Conservation (phyloP, 73 alveolate species). For the Breviolum minutum region DNA sequence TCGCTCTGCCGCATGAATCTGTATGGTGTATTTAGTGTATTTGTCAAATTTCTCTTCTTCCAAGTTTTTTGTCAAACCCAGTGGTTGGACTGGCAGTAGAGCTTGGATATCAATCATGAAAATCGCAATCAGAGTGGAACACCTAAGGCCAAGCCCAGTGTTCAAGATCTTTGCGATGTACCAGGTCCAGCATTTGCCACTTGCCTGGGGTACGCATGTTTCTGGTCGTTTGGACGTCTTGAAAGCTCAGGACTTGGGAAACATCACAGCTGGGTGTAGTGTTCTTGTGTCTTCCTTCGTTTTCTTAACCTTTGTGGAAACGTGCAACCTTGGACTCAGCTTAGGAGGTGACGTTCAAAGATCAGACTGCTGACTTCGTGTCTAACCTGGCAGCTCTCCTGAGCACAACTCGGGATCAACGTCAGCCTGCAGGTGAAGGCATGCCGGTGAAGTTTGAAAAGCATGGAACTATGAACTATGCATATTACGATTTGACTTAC, state of each 20-base stretch:
- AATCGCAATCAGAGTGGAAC: background rate
- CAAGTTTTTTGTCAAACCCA: background rate
- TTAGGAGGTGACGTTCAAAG: constrained; percentile 53
- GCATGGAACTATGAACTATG: too few species aligned
- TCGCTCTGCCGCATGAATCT: background rate
- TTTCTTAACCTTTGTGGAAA: background rate
- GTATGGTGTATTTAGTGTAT: background rate
- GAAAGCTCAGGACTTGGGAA: background rate
- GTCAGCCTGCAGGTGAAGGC: constrained; percentile 60
- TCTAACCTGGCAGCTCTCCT: constrained; percentile 74
- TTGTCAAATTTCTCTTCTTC: background rate
- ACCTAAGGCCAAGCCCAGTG: constrained; percentile 31
- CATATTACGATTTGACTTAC: background rate
- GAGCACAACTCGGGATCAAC: constrained; percentile 37
- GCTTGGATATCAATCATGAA: background rate
- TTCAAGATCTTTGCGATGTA: constrained; percentile 35
- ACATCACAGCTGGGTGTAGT: background rate
- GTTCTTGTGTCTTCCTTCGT: background rate
- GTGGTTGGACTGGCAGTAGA: background rate
- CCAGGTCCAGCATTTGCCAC: constrained; percentile 68
- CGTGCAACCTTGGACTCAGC: background rate
- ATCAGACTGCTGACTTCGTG: constrained; percentile 63
- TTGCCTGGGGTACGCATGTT: background rate
- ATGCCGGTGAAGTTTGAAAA: background rate
- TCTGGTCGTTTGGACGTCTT: background rate